A percentile compares a stretch with the other conserved stretches of the same genome.
Evolutionary conservation across 2,329 filamentous ascomycete species (phyloP).

Genomic region (Trichophyton simii): DNA sequence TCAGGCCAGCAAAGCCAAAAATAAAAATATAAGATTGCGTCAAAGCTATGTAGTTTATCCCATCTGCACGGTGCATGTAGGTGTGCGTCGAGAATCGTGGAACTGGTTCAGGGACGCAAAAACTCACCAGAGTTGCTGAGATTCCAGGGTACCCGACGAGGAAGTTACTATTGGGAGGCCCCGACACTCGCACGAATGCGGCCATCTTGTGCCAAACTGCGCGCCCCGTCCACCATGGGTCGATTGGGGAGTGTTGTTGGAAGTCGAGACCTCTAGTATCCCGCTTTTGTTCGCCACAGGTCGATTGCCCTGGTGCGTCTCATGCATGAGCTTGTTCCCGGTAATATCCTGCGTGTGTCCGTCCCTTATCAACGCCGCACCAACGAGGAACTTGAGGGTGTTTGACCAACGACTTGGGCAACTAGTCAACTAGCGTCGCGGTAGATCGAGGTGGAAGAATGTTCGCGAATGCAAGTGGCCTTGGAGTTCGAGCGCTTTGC

Average conservation of each 20-base stretch:
- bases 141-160: conserved; percentile 96
- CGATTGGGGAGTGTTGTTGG: background rate
- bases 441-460: background rate
- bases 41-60: background rate
- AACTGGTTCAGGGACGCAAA: conserved; percentile 8
- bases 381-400: background rate
- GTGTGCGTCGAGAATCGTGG: background rate
- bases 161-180: conserved; percentile 92
- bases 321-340: conserved; percentile 6
- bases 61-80: background rate
- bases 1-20: background rate
- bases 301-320: background rate
- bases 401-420: background rate
- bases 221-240: conserved; percentile 13
- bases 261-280: background rate
- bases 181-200: conserved; percentile 88
- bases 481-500: background rate
- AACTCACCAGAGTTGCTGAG: conserved; percentile 83
- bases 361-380: too few relatives aligned
- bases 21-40: background rate
- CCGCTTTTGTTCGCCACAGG: conserved; percentile 2
- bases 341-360: background rate
- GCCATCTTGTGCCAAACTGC: conserved; percentile 39
- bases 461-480: background rate
- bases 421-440: too few relatives aligned